Evolutionary conservation across 768 basidiomycete species (phyloP).

Genomic region (Kwoniella pini): DNA sequence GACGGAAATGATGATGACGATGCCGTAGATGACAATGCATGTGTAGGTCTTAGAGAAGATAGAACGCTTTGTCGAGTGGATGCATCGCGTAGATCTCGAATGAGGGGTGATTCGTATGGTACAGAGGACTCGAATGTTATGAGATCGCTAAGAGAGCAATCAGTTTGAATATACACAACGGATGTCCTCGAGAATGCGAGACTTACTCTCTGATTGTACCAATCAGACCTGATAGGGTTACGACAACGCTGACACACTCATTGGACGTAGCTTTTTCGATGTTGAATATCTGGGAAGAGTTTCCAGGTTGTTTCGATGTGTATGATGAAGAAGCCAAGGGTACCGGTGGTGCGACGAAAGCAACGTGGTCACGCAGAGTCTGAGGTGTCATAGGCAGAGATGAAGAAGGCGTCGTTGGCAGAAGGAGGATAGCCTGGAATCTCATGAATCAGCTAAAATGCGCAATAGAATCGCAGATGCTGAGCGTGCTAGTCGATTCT

Average conservation of each 20-base stretch:
- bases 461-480: no score
- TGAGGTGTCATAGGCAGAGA: slow-evolving; percentile 67
- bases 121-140: slow-evolving; percentile 60
- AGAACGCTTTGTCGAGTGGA: slow-evolving; percentile 28
- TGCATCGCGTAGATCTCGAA: slow-evolving; percentile 38
- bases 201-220: slow-evolving; percentile 68
- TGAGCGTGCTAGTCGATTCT: no score
- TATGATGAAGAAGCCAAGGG: slow-evolving; percentile 41
- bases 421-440: slow-evolving; percentile 71
- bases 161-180: background rate
- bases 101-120: slow-evolving; percentile 47
- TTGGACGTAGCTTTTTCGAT: slow-evolving; percentile 16
- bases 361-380: slow-evolving; percentile 79
- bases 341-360: slow-evolving; percentile 63
- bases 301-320: slow-evolving; percentile 18
- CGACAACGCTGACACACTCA: slow-evolving; percentile 53
- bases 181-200: slow-evolving; percentile 1
- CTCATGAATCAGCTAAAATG: no score
- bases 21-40: background rate
- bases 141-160: slow-evolving; percentile 28
- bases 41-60: slow-evolving; percentile 36
- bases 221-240: slow-evolving; percentile 81
- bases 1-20: slow-evolving; percentile 35
- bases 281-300: slow-evolving; percentile 48
- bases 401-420: slow-evolving; percentile 65